Conservation (phyloP, 2,329 filamentous ascomycete species). For the Macroventuria anomochaeta region DNA sequence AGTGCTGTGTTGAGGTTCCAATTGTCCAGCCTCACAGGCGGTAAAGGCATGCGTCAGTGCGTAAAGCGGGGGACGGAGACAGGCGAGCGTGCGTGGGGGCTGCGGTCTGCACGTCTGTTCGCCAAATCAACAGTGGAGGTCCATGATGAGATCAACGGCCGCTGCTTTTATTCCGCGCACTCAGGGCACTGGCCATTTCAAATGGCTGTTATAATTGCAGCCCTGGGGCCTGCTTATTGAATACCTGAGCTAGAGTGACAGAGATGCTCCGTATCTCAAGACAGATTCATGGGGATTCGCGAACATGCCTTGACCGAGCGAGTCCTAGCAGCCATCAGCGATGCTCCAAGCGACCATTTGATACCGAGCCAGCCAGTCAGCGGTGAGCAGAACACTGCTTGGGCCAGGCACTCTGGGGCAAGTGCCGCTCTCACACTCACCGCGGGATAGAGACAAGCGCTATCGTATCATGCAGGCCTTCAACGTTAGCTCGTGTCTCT, state of each 20-base stretch:
- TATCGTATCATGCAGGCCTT: constrained; percentile 15
- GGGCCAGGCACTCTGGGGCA: constrained; percentile 9
- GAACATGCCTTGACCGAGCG: constrained; percentile 2
- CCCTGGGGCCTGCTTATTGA: background rate
- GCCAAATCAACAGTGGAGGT: background rate
- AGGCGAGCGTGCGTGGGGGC: constrained; percentile 20
- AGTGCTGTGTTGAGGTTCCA: background rate
- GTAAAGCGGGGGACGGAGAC: constrained; percentile 16
- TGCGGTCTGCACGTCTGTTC: constrained; percentile 9
- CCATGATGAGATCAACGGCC: constrained; percentile 1
- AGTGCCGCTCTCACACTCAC: constrained; percentile 6
- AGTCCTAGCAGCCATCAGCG: constrained; percentile 8
- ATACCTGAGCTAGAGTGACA: background rate
- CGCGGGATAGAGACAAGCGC: constrained; percentile 10
- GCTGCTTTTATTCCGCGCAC: constrained; percentile 5
- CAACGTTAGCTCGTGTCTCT: background rate
- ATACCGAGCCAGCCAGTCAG: constrained; percentile 23
- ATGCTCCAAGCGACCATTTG: constrained; percentile 5
- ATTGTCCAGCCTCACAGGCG: constrained; percentile 9
- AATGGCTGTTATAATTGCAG: background rate
- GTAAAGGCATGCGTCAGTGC: constrained; percentile 12
- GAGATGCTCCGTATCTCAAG: background rate
- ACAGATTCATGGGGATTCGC: background rate
- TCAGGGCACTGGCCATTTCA: background rate
- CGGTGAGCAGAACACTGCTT: constrained; percentile 4